Conservation (phyloP, 768 basidiomycete genomes). For the Collybia mongolica region DNA sequence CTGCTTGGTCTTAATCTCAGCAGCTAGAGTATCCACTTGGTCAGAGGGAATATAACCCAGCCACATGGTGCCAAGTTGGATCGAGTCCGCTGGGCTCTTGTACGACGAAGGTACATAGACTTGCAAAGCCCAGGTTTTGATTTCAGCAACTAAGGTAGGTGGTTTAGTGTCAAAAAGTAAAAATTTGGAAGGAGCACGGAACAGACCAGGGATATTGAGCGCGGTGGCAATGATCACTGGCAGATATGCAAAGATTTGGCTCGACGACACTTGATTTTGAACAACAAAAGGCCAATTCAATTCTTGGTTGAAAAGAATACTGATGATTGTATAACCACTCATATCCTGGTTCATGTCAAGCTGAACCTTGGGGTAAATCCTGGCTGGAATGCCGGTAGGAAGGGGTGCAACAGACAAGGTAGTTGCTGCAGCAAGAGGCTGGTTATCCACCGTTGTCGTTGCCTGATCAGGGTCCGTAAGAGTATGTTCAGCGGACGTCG, state of each 20-base stretch:
- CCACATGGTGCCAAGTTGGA: constrained; percentile 64
- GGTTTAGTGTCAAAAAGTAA: background rate
- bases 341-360: constrained; percentile 26
- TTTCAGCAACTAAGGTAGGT: constrained; percentile 24
- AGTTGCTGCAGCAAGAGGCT: constrained; percentile 19
- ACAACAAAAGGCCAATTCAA: constrained; percentile 76
- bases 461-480: constrained; percentile 44
- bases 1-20: constrained; percentile 56
- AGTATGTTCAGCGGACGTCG: constrained; percentile 22
- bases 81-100: constrained; percentile 40
- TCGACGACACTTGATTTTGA: constrained; percentile 50
- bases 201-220: constrained; percentile 28
- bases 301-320: constrained; percentile 55
- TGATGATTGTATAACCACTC: constrained; percentile 49
- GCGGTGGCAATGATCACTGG: constrained; percentile 42
- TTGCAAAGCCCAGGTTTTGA: constrained; percentile 55
- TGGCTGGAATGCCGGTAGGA: constrained; percentile 57
- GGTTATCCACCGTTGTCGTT: constrained; percentile 29
- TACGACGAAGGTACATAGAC: constrained; percentile 69
- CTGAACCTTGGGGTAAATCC: constrained; percentile 49
- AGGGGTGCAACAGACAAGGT: constrained; percentile 35
- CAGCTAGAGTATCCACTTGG: constrained; percentile 58
- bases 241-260: constrained; percentile 76
- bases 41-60: constrained; percentile 63
- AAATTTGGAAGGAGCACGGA: constrained; percentile 2